Percentiles rank a stretch among this genome's conserved stretches.
These are phyloP conservation scores for Trametes cubensis DNA, from an alignment of 768 basidiomycete species.

Conservation along the genomic window DNA sequence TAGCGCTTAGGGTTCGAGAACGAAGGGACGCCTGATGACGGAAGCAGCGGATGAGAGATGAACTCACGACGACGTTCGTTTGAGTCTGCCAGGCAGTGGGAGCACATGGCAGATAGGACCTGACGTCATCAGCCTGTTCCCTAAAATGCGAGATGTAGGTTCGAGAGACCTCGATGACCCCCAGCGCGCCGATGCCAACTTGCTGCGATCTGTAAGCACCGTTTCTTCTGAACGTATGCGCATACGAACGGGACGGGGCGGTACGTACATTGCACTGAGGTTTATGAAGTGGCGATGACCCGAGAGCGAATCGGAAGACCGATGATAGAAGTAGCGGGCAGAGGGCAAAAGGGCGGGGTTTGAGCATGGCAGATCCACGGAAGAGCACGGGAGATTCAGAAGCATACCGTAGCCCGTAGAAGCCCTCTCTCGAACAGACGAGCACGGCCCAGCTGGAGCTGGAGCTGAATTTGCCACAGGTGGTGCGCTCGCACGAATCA, in stretches of 20 bases:
- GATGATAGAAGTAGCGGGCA: neutral
- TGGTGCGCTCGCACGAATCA: neutral
- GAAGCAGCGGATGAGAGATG: too few relatives aligned
- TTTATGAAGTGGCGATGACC: too few relatives aligned
- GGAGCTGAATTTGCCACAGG: constrained; percentile 1
- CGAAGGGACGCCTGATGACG: too few relatives aligned
- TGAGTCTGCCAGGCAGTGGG: too few relatives aligned
- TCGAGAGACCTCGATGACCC: neutral
- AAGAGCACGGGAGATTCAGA: neutral
- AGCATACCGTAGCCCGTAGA: neutral
- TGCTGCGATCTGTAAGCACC: neutral
- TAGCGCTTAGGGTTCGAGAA: too few relatives aligned
- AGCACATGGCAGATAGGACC: neutral
- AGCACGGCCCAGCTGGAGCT: neutral
- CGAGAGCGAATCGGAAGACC: neutral
- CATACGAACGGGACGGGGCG: too few relatives aligned
- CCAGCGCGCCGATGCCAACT: neutral
- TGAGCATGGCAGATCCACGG: neutral
- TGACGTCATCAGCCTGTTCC: neutral
- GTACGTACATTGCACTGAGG: too few relatives aligned
- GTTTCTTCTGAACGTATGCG: neutral
- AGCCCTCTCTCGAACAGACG: neutral
- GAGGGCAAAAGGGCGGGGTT: neutral
- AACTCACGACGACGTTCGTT: too few relatives aligned
- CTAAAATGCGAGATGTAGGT: neutral